Conservation (phyloP, 768 basidiomycete genomes). For the Pilatotrama ljubarskyi region DNA sequence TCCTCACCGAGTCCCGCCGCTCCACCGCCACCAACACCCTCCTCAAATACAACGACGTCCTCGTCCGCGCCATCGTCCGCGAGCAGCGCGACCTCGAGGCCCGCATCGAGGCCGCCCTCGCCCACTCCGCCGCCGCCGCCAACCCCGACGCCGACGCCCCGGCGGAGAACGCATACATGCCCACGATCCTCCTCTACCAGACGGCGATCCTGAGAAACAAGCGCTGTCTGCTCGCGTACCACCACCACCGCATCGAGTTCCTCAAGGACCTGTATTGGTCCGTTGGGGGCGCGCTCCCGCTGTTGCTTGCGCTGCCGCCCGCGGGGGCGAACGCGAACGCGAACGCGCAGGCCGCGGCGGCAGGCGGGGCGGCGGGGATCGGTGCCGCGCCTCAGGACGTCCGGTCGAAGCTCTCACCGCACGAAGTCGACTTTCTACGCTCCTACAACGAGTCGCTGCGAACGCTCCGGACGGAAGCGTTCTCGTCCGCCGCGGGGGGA, state of each 20-base stretch:
- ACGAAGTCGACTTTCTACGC: conserved; percentile 83
- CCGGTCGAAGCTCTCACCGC: conserved; percentile 72
- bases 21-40: conserved; percentile 83
- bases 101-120: conserved; percentile 40
- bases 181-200: conserved; percentile 79
- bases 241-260: conserved; percentile 80
- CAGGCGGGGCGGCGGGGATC: not conserved
- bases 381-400: conserved; percentile 41
- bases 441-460: conserved; percentile 80
- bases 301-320: conserved; percentile 56
- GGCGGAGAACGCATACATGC: conserved; percentile 40
- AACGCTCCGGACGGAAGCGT: conserved; percentile 71
- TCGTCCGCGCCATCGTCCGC: conserved; percentile 83
- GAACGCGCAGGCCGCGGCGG: not conserved
- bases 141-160: conserved; percentile 33
- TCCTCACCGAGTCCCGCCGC: conserved; percentile 82
- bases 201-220: conserved; percentile 91
- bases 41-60: conserved; percentile 88
- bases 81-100: conserved; percentile 90
- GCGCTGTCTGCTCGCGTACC: conserved; percentile 93
- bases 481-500: conserved; percentile 17
- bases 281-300: conserved; percentile 82
- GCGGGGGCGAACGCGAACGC: conserved; percentile 32
- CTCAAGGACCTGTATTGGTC: conserved; percentile 90
- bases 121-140: conserved; percentile 27